Evolutionary conservation across 2,329 filamentous ascomycete genomes (phyloP).

Genomic region (Alternaria metachromatica): DNA sequence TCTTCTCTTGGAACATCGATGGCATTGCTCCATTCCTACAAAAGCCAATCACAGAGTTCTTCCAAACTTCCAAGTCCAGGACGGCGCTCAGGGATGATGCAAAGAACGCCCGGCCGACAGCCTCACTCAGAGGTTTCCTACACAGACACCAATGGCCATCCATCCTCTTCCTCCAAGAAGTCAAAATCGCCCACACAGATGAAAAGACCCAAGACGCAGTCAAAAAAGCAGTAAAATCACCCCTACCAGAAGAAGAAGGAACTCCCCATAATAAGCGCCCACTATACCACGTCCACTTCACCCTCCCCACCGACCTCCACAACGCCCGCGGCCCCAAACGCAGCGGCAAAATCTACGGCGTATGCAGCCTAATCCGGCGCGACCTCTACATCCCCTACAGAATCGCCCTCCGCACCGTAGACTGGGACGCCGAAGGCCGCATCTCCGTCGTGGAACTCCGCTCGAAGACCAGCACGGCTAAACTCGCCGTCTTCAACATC

Average conservation of each 20-base stretch:
- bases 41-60: slow-evolving; percentile 52
- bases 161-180: slow-evolving; percentile 58
- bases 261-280: slow-evolving; percentile 29
- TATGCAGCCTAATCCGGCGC: slow-evolving; percentile 57
- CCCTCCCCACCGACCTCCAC: slow-evolving; percentile 56
- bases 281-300: slow-evolving; percentile 54
- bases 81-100: neutral
- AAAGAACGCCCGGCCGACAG: slow-evolving; percentile 10
- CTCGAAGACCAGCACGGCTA: slow-evolving; percentile 11
- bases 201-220: slow-evolving; percentile 49
- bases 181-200: slow-evolving; percentile 56
- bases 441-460: slow-evolving; percentile 55
- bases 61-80: slow-evolving; percentile 20
- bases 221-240: slow-evolving; percentile 44
- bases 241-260: neutral
- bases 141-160: slow-evolving; percentile 54
- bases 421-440: slow-evolving; percentile 62
- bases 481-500: slow-evolving; percentile 59
- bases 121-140: slow-evolving; percentile 53
- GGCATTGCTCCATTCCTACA: slow-evolving; percentile 54
- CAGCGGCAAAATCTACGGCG: slow-evolving; percentile 60
- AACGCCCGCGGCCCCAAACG: slow-evolving; percentile 57
- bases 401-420: slow-evolving; percentile 44
- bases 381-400: slow-evolving; percentile 45
- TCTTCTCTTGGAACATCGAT: slow-evolving; percentile 60